Percentiles rank a stretch among this genome's conserved stretches.
Evolutionary conservation across 352 stramenopile species (phyloP).

Genomic region (Phytophthora pisi): DNA sequence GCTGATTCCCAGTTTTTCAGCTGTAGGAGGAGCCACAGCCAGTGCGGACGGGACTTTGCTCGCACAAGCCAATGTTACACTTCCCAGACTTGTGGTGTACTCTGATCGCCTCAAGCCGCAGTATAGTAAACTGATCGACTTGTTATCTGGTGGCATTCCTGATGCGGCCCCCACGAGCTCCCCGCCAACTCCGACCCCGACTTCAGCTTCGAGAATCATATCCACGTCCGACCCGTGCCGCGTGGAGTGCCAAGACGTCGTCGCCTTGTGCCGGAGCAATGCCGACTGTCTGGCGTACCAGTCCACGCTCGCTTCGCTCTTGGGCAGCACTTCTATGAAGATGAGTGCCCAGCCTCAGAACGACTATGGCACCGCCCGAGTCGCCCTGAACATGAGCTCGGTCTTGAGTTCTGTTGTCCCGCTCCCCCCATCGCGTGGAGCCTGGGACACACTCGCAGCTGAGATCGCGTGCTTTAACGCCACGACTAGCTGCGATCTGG

Average conservation of each 20-base stretch:
- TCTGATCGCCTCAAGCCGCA: constrained; percentile 6
- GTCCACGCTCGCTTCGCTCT: background rate
- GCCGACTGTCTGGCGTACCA: background rate
- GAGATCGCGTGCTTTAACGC: constrained; percentile 10
- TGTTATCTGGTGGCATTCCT: constrained; percentile 7
- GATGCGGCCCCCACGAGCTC: background rate
- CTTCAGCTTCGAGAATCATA: constrained; percentile 3
- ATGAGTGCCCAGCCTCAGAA: background rate
- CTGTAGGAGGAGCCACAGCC: too few species aligned
- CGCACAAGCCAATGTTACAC: background rate
- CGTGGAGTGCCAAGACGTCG: background rate
- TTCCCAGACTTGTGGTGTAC: constrained; percentile 4
- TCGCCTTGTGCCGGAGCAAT: background rate
- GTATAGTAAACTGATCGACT: constrained; percentile 9
- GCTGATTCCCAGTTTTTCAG: background rate
- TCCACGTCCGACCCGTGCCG: background rate
- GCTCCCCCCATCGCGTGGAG: background rate
- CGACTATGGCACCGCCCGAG: background rate
- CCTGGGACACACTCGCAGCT: background rate
- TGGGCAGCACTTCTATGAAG: background rate
- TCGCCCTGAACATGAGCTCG: constrained; percentile 3
- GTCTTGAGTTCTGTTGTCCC: background rate
- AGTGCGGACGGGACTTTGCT: too few species aligned
- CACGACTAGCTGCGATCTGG: constrained; percentile 2
- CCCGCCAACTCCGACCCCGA: background rate